Base-by-base conservation (phyloP, 2,329 filamentous ascomycete genomes). In the Botrytis elliptica region DNA sequence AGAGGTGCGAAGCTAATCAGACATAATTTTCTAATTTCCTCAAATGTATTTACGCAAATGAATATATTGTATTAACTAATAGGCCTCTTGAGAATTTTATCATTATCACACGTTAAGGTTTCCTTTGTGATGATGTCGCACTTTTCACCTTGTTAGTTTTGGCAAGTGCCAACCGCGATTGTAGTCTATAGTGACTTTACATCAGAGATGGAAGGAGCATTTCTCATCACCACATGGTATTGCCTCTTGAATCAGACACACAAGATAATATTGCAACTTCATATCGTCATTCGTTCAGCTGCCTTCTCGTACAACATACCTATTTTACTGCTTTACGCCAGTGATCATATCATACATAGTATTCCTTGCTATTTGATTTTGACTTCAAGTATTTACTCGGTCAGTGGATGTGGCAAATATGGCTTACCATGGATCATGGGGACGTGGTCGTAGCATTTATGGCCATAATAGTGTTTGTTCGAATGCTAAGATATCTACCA, bases 391-490 rank as follows among this genome's bases (percentile, higher is more conserved):
- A 40, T 73, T 69, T 69, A 62, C 55, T 18, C 55, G n/a, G 42
- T 12, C 25, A 25, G 59, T 59, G 36, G 10, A 44, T 57, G 63
- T 33, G 10, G 4, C 25, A 40, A 44, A 14, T 22, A 73, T 73
- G 71, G 70, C 71, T 16, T 52, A 73, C 63, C 59, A 70, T 73
- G 72, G 38, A 55, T 63, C 67, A 25, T 65, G 46, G 57, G 38
- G 57, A 33, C 71, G 18, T 57, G 38, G 66, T n/a, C 71, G 25
- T 69, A 69, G 66, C 49, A 16, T 18, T 69, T 22, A 42, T 42
- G 49, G 38, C 22, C 66, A 55, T 46, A 36, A 44, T 18, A 38
- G 29, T 36, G 49, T 57, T 71, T 46, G 72, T 16, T 29, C 63
- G 18, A 42, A 22, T 69, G 18, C 7, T n/a, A 40, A 62, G 44